Conservation (phyloP, 495 filamentous ascomycete species). For the Penicillium cosmopolitanum region DNA sequence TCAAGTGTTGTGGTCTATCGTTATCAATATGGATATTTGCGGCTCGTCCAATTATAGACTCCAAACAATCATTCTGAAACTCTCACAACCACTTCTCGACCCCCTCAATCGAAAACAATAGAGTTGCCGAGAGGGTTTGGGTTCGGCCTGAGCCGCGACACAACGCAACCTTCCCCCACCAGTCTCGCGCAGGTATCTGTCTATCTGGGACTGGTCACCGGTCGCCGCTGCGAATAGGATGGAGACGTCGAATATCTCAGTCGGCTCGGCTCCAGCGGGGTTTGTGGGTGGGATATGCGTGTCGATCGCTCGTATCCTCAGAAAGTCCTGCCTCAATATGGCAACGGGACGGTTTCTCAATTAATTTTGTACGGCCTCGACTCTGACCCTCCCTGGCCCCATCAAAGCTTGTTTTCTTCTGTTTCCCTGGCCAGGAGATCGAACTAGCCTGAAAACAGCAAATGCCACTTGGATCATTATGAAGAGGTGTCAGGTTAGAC, state of each 20-base stretch:
- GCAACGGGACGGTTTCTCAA: not conserved
- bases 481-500: slow-evolving; percentile 12
- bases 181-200: not conserved
- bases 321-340: not conserved
- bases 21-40: not conserved
- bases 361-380: slow-evolving; percentile 1
- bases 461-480: slow-evolving; percentile 4
- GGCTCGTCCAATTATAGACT: not conserved
- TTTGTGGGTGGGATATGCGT: not conserved
- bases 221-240: not conserved
- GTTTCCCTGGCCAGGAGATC: slow-evolving; percentile 10
- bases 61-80: slow-evolving; percentile 4
- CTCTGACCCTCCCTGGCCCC: slow-evolving; percentile 13
- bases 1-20: not conserved
- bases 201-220: slow-evolving; percentile 2
- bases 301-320: slow-evolving; percentile 35
- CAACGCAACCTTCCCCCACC: not conserved
- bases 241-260: not conserved
- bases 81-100: not conserved
- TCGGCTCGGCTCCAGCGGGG: slow-evolving; percentile 19
- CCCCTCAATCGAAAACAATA: slow-evolving; percentile 6
- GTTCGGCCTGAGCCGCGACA: slow-evolving; percentile 30
- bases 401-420: slow-evolving; percentile 32
- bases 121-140: slow-evolving; percentile 23
- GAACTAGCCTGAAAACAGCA: slow-evolving; percentile 17